These are phyloP conservation scores for Populus pruinosa DNA, from an alignment of 345 rosid species.

Conservation along the genomic window DNA sequence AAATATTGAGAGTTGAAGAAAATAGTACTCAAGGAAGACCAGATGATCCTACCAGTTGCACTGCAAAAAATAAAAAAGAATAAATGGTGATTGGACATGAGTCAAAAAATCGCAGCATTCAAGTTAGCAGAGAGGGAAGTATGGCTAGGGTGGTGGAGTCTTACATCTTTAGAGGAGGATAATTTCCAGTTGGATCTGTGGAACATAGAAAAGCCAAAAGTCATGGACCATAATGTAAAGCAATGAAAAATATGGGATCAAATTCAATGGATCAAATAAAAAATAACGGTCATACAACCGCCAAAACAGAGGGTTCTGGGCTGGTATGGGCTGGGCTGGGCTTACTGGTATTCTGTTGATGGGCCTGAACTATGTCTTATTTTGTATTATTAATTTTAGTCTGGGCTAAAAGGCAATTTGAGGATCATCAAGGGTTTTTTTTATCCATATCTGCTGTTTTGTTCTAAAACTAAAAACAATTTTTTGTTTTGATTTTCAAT, in stretches of 20 bases:
- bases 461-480: too few relatives aligned
- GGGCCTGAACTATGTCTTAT: too few relatives aligned
- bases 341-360: too few relatives aligned
- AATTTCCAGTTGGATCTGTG: conserved; percentile 47
- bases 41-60: conserved; percentile 26
- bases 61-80: conserved; percentile 37
- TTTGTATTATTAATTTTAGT: too few relatives aligned
- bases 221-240: background rate
- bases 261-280: too few relatives aligned
- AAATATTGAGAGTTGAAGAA: background rate
- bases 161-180: conserved; percentile 43
- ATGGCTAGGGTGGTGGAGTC: background rate
- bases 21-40: conserved; percentile 9
- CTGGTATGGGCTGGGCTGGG: too few relatives aligned
- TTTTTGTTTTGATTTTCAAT: too few relatives aligned
- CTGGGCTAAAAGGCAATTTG: too few relatives aligned
- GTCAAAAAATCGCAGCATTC: background rate
- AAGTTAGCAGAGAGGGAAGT: background rate
- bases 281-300: too few relatives aligned
- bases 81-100: background rate
- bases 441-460: too few relatives aligned
- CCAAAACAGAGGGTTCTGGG: too few relatives aligned
- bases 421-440: too few relatives aligned
- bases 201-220: conserved; percentile 7
- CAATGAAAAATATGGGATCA: background rate